Conservation (phyloP, 2,329 filamentous ascomycete genomes). For the Aspergillus novoparasiticus region DNA sequence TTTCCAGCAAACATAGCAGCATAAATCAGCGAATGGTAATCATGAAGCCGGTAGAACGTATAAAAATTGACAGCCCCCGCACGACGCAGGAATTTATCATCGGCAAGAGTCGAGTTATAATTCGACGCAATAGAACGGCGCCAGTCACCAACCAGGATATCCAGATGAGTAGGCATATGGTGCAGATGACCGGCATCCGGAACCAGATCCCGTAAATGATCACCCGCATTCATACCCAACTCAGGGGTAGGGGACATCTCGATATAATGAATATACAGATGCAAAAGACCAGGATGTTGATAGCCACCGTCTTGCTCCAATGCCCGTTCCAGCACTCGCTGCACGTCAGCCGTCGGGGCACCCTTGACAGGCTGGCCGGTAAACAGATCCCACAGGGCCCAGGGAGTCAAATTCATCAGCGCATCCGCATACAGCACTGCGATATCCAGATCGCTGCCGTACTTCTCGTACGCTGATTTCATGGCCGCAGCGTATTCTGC, state of each 20-base stretch:
- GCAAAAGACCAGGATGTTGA: conserved; percentile 68
- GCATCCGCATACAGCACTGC: conserved; percentile 64
- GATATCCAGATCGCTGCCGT: conserved; percentile 61
- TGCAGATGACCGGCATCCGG: conserved; percentile 69
- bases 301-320: conserved; percentile 53
- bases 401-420: conserved; percentile 66
- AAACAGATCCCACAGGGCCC: conserved; percentile 63
- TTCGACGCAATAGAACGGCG: conserved; percentile 66
- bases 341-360: conserved; percentile 60
- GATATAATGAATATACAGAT: conserved; percentile 75
- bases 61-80: conserved; percentile 70
- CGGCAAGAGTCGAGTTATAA: conserved; percentile 63
- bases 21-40: conserved; percentile 70
- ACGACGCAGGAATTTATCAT: conserved; percentile 63
- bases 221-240: conserved; percentile 59
- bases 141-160: conserved; percentile 72
- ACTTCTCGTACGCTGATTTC: conserved; percentile 54
- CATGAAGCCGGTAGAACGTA: conserved; percentile 70
- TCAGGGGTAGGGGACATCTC: conserved; percentile 73
- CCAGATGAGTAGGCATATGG: conserved; percentile 76
- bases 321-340: conserved; percentile 59
- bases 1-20: conserved; percentile 65
- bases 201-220: conserved; percentile 70
- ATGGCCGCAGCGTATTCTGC: conserved; percentile 63
- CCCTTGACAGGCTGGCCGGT: conserved; percentile 58